These are phyloP conservation scores for Arthrinium phaeospermum DNA, from an alignment of 2,329 filamentous ascomycete species.

Conservation along the genomic window DNA sequence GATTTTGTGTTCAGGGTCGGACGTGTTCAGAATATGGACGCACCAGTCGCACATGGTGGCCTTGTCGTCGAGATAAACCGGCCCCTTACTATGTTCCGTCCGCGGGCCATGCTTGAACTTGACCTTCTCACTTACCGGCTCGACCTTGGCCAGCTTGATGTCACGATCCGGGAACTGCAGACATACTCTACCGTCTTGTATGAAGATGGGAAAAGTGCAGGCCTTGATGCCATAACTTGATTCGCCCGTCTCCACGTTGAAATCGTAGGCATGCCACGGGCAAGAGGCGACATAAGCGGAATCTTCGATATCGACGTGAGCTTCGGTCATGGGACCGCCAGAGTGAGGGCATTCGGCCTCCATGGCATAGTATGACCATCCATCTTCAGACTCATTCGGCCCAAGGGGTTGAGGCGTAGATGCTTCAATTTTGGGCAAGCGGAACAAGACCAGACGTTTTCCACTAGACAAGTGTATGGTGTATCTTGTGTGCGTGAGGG, in stretches of 20 bases:
- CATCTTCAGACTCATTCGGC: slow-evolving; percentile 41
- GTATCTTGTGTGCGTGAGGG: slow-evolving; percentile 47
- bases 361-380: slow-evolving; percentile 54
- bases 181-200: slow-evolving; percentile 41
- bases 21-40: slow-evolving; percentile 50
- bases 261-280: slow-evolving; percentile 56
- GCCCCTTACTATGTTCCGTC: slow-evolving; percentile 26
- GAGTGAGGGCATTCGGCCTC: slow-evolving; percentile 54
- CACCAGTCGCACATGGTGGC: slow-evolving; percentile 55
- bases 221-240: slow-evolving; percentile 53
- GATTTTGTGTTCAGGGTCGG: slow-evolving; percentile 52
- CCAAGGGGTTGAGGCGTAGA: slow-evolving; percentile 26
- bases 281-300: slow-evolving; percentile 53
- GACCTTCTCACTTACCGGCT: slow-evolving; percentile 51
- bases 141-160: slow-evolving; percentile 40
- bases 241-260: slow-evolving; percentile 54
- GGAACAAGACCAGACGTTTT: slow-evolving; percentile 52
- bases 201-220: slow-evolving; percentile 50
- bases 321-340: slow-evolving; percentile 51
- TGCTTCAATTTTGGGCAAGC: slow-evolving; percentile 46
- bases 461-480: slow-evolving; percentile 48
- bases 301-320: slow-evolving; percentile 52
- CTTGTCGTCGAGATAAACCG: slow-evolving; percentile 43
- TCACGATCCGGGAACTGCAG: slow-evolving; percentile 39
- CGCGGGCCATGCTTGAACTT: slow-evolving; percentile 46